Evolutionary conservation across 331 rosid genomes (phyloP), one percentile per base, ranked within the genome.

Genomic region (Malus hybrid): DNA sequence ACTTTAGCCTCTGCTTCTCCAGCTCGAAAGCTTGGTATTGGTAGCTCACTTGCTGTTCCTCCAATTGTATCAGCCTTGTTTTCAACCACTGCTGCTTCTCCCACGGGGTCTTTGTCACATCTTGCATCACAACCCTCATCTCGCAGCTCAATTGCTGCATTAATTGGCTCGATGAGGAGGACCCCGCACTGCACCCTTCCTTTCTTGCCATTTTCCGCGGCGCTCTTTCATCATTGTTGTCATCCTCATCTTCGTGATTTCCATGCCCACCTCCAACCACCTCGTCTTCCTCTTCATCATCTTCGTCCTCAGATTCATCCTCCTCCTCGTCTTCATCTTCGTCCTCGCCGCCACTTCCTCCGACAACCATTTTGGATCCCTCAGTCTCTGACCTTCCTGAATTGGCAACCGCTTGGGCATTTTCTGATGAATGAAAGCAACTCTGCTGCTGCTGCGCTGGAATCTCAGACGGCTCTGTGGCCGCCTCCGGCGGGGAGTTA

Each of bases 21-120:
- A 94, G 67, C 84, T 94, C 95, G 29, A 88, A 91, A 1, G 85
- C 87, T 20, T 85, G 78, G 22, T 33, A 71, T 27, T 75, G 86
- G 61, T 66, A 88, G 11, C 69, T 74, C 50, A 94, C 67, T n/a
- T 82, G 82, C 72, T 88, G 89, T 76, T 94, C 96, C 80, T 88
- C 99, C 76, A 92, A 79, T 56, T 86, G 85, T 32, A 92, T 15
- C 73, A 85, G 29, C 65, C 82, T 86, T 34, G 67, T 66, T 74
- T 85, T 87, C 83, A 91, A 77, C 97, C 97, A 94, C 28, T 87
- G 95, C 83, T 87, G 85, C 67, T 90, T 91, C 85, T 93, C 98
- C 93, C 87, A 86, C 1, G 66, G 22, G 50, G 87, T 93, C 78
- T 79, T 88, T 2, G 80, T 79, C 6, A 80, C 89, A 69, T 93